Conservation (phyloP, 139 green algal genomes). For the Volvox reticuliferus region DNA sequence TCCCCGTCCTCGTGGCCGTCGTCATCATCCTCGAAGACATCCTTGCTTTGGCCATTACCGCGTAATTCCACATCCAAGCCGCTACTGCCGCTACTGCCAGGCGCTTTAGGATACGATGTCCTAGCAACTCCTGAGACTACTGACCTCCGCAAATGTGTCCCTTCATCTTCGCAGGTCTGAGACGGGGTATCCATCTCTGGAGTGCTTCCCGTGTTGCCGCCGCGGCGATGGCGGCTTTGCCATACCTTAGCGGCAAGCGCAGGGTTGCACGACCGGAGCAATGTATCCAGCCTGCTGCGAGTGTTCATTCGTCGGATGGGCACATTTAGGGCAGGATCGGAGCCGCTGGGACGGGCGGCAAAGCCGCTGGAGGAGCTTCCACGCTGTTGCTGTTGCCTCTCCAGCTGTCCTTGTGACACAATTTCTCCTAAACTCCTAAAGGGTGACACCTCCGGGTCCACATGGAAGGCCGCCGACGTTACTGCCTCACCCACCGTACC, state of each 20-base stretch:
- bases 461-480: background rate
- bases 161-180: background rate
- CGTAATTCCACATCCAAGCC: background rate
- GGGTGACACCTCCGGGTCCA: background rate
- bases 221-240: background rate
- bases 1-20: background rate
- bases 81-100: background rate
- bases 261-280: background rate
- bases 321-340: background rate
- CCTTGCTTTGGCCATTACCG: background rate
- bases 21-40: background rate
- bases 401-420: background rate
- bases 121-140: background rate
- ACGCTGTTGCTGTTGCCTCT: background rate
- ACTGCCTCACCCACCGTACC: background rate
- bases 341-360: background rate
- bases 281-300: slow-evolving; percentile 9
- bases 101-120: background rate
- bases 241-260: background rate
- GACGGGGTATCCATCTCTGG: background rate
- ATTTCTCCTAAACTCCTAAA: background rate
- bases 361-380: background rate
- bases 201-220: background rate
- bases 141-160: background rate
- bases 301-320: slow-evolving; percentile 3